Conservation (phyloP, 805 yeast genomes). For the Cyberlindnera meyerae region DNA sequence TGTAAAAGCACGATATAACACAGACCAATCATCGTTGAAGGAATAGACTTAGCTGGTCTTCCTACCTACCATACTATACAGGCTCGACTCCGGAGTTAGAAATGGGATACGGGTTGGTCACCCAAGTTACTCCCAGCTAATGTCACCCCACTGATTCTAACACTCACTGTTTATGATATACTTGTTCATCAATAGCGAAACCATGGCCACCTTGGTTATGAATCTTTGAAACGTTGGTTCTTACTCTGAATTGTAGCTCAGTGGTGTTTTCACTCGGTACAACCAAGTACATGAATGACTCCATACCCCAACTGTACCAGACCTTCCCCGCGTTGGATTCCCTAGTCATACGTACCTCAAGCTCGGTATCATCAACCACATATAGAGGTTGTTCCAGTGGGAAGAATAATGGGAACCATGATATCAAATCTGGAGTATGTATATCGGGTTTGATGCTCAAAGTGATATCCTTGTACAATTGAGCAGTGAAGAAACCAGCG, state of each 20-base stretch:
- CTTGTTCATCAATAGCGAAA: conserved; percentile 14
- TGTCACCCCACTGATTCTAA: no score
- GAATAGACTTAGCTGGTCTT: no score
- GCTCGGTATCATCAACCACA: conserved; percentile 48
- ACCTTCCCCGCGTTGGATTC: conserved; percentile 36
- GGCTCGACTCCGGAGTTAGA: no score
- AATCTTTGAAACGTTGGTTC: conserved; percentile 36
- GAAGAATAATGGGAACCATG: conserved; percentile 69
- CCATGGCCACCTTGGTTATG: conserved; percentile 35
- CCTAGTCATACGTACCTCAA: conserved; percentile 49
- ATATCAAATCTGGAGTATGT: conserved; percentile 41
- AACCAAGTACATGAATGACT: conserved; percentile 42
- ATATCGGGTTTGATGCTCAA: conserved; percentile 47
- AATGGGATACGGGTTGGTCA: no score
- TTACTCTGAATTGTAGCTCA: conserved; percentile 30
- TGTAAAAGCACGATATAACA: no score
- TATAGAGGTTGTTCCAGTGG: conserved; percentile 53
- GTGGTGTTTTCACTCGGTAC: conserved; percentile 22
- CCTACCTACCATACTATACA: no score
- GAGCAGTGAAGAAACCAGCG: conserved; percentile 70
- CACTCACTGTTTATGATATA: neutral
- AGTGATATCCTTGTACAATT: conserved; percentile 51
- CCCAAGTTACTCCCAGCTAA: no score
- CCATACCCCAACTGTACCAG: conserved; percentile 69
- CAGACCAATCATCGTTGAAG: no score